A percentile compares a stretch with the other conserved stretches of the same genome.
These are phyloP conservation scores for Clavulina sp. DNA, from an alignment of 768 basidiomycete genomes.

Conservation along the genomic window DNA sequence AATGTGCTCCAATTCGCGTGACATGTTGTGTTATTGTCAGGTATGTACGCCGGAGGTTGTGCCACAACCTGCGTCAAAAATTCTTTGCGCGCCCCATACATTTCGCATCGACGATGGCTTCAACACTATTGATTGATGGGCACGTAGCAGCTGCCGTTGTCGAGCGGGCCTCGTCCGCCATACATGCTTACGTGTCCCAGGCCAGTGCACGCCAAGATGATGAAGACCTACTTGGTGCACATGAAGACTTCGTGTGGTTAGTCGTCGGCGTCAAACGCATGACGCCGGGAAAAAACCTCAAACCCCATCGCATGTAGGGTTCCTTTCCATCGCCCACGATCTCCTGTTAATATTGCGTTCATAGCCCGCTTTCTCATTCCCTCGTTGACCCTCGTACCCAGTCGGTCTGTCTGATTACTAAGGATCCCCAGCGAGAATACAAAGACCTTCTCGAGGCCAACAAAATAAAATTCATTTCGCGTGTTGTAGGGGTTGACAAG, in stretches of 20 bases:
- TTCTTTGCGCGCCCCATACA: too few relatives aligned
- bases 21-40: too few relatives aligned
- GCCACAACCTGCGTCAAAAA: too few relatives aligned
- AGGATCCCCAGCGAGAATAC: conserved; percentile 91
- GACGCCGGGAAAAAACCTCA: conserved; percentile 52
- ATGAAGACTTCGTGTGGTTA: conserved; percentile 80
- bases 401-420: conserved; percentile 78
- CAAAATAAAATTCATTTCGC: conserved; percentile 73
- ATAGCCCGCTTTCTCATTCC: conserved; percentile 60
- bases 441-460: conserved; percentile 74
- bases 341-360: not conserved
- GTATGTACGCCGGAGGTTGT: too few relatives aligned
- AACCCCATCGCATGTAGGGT: conserved; percentile 70
- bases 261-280: conserved; percentile 76
- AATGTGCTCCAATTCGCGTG: too few relatives aligned
- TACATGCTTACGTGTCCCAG: too few relatives aligned
- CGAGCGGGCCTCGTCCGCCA: too few relatives aligned
- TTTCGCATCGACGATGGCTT: too few relatives aligned
- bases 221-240: conserved; percentile 42
- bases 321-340: not conserved
- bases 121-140: too few relatives aligned
- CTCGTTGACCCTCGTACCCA: conserved; percentile 68
- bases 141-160: too few relatives aligned
- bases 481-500: conserved; percentile 82
- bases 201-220: too few relatives aligned